Evolutionary conservation across 2,329 filamentous ascomycete species (phyloP).

Genomic region (Fusarium floridanum): DNA sequence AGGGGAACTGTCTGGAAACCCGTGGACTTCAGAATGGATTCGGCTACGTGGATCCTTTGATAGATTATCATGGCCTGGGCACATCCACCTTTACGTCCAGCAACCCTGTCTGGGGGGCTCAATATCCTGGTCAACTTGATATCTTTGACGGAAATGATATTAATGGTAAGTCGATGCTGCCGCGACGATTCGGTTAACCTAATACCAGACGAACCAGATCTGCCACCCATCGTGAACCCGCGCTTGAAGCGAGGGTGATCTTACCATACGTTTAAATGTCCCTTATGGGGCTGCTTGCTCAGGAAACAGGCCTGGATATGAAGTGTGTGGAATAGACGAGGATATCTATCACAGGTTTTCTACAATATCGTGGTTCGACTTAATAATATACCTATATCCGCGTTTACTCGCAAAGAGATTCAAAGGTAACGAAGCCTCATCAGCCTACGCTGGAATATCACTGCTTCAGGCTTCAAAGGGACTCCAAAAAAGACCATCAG

Average conservation of each 20-base stretch:
- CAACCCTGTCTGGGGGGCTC: not conserved
- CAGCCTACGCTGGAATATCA: not conserved
- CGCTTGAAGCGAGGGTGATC: not conserved
- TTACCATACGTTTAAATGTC: not conserved
- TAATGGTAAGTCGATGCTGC: not conserved
- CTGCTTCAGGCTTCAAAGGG: slow-evolving; percentile 24
- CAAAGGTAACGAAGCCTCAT: not conserved
- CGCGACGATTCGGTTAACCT: not conserved
- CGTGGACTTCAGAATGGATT: not conserved
- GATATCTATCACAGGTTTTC: not conserved
- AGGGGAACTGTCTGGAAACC: not conserved
- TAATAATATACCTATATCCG: not conserved
- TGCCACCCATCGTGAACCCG: not conserved
- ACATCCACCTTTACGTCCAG: not conserved
- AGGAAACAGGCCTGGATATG: not conserved
- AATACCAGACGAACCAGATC: not conserved
- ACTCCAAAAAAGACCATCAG: slow-evolving; percentile 45
- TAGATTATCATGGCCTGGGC: not conserved
- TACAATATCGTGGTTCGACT: not conserved
- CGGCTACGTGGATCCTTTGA: not conserved
- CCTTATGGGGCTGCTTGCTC: not conserved
- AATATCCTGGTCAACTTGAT: not conserved
- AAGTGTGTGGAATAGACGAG: not conserved
- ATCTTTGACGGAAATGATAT: not conserved
- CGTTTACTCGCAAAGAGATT: not conserved